phyloP scores from a whole-genome alignment of 192 early-diverging fungal species.

The Bifiguratus adelaidae region DNA sequence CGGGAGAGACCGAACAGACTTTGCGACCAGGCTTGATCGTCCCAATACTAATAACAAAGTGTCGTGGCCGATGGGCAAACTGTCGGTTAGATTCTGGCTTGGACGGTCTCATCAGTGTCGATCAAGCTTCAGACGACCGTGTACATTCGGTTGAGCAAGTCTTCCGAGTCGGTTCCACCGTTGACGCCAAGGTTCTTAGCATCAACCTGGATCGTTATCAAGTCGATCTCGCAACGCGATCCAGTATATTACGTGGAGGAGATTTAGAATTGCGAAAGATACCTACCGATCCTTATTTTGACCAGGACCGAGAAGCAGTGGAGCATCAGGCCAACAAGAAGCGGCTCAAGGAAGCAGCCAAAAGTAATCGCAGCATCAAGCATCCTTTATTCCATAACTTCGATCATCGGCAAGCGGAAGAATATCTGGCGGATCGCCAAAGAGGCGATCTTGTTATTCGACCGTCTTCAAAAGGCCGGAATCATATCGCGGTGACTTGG shows the following conservation, averaged over 20 bases:
- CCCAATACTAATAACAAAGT: conserved; percentile 53
- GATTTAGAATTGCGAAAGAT: conserved; percentile 28
- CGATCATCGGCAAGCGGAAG: conserved; percentile 59
- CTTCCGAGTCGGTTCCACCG: conserved; percentile 53
- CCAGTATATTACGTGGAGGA: conserved; percentile 39
- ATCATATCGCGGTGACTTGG: conserved; percentile 90
- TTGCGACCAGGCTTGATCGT: conserved; percentile 56
- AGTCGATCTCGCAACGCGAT: conserved; percentile 64
- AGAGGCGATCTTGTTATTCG: conserved; percentile 79
- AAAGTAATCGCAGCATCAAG: conserved; percentile 51
- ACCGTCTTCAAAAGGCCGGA: conserved; percentile 78
- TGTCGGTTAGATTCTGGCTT: conserved; percentile 68
- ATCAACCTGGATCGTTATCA: conserved; percentile 69
- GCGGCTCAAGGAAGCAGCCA: conserved; percentile 4
- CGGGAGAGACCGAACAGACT: conserved; percentile 68
- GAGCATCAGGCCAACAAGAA: conserved; percentile 15
- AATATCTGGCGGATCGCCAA: conserved; percentile 52
- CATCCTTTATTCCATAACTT: conserved; percentile 81
- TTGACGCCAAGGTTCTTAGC: conserved; percentile 67
- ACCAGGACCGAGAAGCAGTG: conserved; percentile 31
- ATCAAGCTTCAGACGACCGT: conserved; percentile 43
- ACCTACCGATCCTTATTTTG: conserved; percentile 48
- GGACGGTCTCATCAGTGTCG: conserved; percentile 71
- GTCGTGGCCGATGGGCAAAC: conserved; percentile 66
- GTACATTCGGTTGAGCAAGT: conserved; percentile 45